Evolutionary conservation across 2,329 filamentous ascomycete genomes (phyloP), one percentile per base, ranked within the genome.

Genomic region (Curvularia lunata): DNA sequence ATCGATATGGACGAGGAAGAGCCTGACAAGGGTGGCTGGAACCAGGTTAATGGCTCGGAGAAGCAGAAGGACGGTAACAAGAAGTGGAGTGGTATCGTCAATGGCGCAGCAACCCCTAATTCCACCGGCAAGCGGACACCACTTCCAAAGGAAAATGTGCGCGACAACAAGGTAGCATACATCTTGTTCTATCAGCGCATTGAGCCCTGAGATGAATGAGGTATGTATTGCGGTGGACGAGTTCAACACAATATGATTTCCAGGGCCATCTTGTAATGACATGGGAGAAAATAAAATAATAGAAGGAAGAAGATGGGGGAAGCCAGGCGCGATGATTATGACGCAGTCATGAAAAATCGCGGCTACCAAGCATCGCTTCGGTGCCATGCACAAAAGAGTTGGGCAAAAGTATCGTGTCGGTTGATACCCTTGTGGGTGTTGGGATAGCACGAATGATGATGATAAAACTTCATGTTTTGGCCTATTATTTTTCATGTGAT

Each of bases 111-210:
- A 41, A 88, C 83, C 7, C 82, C 83, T 43, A 79, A 77, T 46
- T 81, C 81, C 21, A 79, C 82, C 30, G 78, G 79, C 63, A 77
- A 79, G 81, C 70, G 79, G 80, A 78, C 78, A 82, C 79, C 83
- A 86, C 80, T 76, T 49, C 62, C 66, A 64, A 85, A 79, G 61
- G 79, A 79, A 57, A 83, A 83, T 18, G 78, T 91, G 73, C 92
- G 91, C 78, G 94, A 98, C 77, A 97, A 94, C 83, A 97, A 96
- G 83, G 94, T 97, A 57, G 95, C 95, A 4, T 99, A 99, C 79
- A 86, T 99, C 65, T 80, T 99, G 72, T 96, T 99, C 80, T 99
- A 99, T 77, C 90, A 97, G 80, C 87, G 87, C 70, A 85, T 95
- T 41, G 70, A 77, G 61, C 66, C 63, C 60, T 75, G 69, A 75